Evolutionary conservation across 352 stramenopile genomes (phyloP).

Genomic region (Phytophthora melonis): DNA sequence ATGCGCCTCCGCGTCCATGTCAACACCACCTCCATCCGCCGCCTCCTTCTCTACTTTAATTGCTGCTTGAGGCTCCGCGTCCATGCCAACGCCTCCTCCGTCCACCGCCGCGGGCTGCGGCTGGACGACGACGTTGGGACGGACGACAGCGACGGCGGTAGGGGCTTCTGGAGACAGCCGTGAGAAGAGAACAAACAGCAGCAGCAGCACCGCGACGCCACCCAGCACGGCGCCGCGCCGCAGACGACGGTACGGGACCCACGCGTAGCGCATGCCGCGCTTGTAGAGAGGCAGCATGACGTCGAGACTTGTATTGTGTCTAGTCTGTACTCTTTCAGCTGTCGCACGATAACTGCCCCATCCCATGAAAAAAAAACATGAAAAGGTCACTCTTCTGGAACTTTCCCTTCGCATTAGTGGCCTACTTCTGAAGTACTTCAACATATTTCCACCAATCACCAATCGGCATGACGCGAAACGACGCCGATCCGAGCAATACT

Average conservation of each 20-base stretch:
- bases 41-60: neutral
- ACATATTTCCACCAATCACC: constrained; percentile 26
- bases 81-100: constrained; percentile 18
- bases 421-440: neutral
- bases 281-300: constrained; percentile 71
- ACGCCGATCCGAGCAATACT: too few species aligned
- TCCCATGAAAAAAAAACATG: neutral
- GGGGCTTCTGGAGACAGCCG: constrained; percentile 14
- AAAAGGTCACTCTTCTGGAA: neutral
- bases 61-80: constrained; percentile 4
- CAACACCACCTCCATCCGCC: constrained; percentile 19
- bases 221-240: constrained; percentile 58
- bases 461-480: too few species aligned
- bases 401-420: constrained; percentile 4
- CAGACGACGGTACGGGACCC: constrained; percentile 68
- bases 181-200: constrained; percentile 74
- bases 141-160: constrained; percentile 16
- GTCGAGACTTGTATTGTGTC: neutral
- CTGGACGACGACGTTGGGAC: constrained; percentile 17
- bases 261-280: constrained; percentile 68
- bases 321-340: neutral
- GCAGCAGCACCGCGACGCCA: constrained; percentile 47
- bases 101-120: constrained; percentile 13
- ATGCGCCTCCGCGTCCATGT: constrained; percentile 19
- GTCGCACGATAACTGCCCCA: neutral